phyloP scores from a whole-genome alignment of 2,329 filamentous ascomycete genomes.

The Phialemoniopsis sp. region DNA sequence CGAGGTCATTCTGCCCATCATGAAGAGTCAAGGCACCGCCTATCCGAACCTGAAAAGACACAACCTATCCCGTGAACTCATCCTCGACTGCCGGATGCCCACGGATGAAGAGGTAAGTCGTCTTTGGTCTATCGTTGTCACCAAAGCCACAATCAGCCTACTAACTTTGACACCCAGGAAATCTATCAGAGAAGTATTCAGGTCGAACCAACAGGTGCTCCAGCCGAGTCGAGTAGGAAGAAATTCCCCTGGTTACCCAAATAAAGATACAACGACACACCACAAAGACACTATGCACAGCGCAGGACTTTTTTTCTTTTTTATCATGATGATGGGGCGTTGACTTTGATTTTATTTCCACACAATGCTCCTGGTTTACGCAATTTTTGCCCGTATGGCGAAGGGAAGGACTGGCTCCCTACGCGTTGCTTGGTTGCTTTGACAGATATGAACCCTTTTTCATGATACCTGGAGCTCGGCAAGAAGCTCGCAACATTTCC shows the following conservation, averaged over 20 bases:
- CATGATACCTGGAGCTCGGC: too few relatives aligned
- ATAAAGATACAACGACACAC: slow-evolving; percentile 14
- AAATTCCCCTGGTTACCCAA: slow-evolving; percentile 65
- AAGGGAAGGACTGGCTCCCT: too few relatives aligned
- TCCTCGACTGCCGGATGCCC: slow-evolving; percentile 76
- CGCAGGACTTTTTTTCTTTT: too few relatives aligned
- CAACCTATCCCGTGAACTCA: slow-evolving; percentile 67
- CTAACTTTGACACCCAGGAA: slow-evolving; percentile 35
- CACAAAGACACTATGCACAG: too few relatives aligned
- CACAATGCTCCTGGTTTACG: too few relatives aligned
- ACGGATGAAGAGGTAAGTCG: slow-evolving; percentile 80
- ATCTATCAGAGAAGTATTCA: slow-evolving; percentile 60
- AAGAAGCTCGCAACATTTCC: too few relatives aligned
- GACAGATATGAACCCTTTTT: too few relatives aligned
- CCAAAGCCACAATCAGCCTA: too few relatives aligned
- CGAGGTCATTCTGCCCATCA: slow-evolving; percentile 84
- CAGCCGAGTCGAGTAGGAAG: slow-evolving; percentile 51
- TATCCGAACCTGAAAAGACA: slow-evolving; percentile 70
- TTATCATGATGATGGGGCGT: too few relatives aligned
- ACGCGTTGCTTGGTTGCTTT: too few relatives aligned
- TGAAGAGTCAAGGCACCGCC: slow-evolving; percentile 82
- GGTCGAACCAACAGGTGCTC: slow-evolving; percentile 47
- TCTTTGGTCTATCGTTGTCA: background rate
- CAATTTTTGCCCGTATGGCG: too few relatives aligned
- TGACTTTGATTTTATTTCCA: too few relatives aligned